Evolutionary conservation across 2,329 filamentous ascomycete species (phyloP).

Genomic region (Colletotrichum chlorophyti): DNA sequence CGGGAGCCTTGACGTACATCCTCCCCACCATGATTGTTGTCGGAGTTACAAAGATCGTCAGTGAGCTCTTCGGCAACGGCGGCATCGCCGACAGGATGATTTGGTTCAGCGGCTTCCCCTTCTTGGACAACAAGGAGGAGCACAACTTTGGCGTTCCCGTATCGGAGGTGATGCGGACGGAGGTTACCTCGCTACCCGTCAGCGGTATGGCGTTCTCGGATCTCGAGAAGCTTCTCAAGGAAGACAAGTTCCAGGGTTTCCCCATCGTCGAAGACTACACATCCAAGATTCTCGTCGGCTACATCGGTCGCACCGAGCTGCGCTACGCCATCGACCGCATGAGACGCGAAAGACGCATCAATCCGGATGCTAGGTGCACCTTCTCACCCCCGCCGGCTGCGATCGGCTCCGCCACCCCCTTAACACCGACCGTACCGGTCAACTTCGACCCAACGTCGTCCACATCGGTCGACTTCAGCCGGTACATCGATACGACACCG

Average conservation of each 20-base stretch:
- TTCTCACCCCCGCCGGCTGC: slow-evolving; percentile 63
- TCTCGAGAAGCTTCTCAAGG: slow-evolving; percentile 76
- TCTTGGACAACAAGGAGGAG: slow-evolving; percentile 96
- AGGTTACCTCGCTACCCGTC: slow-evolving; percentile 76
- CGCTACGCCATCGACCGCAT: slow-evolving; percentile 87
- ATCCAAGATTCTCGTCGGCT: slow-evolving; percentile 80
- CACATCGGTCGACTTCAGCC: slow-evolving; percentile 76
- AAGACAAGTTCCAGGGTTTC: slow-evolving; percentile 90
- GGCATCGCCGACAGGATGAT: slow-evolving; percentile 99
- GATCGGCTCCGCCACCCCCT: slow-evolving; percentile 40
- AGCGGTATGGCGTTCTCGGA: slow-evolving; percentile 77
- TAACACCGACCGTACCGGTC: slow-evolving; percentile 59
- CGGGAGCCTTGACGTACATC: slow-evolving; percentile 96
- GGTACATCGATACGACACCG: slow-evolving; percentile 88
- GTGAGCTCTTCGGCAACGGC: slow-evolving; percentile 90
- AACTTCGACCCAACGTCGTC: slow-evolving; percentile 62
- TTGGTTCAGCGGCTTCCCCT: slow-evolving; percentile 97
- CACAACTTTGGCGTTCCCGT: slow-evolving; percentile 96
- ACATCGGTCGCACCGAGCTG: slow-evolving; percentile 91
- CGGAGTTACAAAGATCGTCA: slow-evolving; percentile 92
- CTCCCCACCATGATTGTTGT: slow-evolving; percentile 99
- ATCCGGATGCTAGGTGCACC: slow-evolving; percentile 72
- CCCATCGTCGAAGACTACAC: slow-evolving; percentile 81
- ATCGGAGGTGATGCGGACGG: slow-evolving; percentile 84
- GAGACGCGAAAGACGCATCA: slow-evolving; percentile 72